Percentiles rank a stretch among this genome's conserved stretches.
Conservation (phyloP, 495 filamentous ascomycete genomes). For the Aspergillus leporis region DNA sequence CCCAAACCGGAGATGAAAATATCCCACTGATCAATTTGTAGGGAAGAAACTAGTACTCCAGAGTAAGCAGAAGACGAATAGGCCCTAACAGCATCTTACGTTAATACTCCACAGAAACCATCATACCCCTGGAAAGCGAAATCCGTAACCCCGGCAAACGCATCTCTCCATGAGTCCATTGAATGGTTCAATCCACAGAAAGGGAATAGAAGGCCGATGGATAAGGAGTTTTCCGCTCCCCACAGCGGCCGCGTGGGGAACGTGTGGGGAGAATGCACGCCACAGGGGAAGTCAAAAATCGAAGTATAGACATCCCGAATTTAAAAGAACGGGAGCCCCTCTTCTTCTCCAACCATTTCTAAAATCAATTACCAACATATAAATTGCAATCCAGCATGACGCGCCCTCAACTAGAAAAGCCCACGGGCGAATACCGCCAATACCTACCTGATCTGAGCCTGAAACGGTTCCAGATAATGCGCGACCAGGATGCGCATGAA, state of each 20-base stretch:
- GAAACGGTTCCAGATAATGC: constrained; percentile 62
- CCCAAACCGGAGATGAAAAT: too few species aligned
- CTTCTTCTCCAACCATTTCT: not conserved
- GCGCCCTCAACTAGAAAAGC: constrained; percentile 21
- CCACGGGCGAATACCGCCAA: constrained; percentile 51
- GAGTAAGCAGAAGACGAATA: too few species aligned
- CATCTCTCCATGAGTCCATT: too few species aligned
- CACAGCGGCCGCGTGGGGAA: constrained; percentile 4
- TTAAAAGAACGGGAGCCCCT: not conserved
- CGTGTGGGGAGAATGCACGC: constrained; percentile 5
- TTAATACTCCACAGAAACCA: not conserved
- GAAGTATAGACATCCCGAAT: not conserved
- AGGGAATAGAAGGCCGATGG: not conserved
- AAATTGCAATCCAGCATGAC: constrained; percentile 1
- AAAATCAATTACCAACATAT: not conserved
- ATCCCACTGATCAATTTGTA: too few species aligned
- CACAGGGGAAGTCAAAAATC: not conserved
- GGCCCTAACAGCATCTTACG: too few species aligned
- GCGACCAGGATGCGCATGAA: constrained; percentile 61
- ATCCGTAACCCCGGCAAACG: not conserved
- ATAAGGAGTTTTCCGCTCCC: constrained; percentile 14
- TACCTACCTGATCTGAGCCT: constrained; percentile 62
- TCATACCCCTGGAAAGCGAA: not conserved
- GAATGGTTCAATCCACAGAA: not conserved
- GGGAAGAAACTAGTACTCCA: too few species aligned